A percentile compares a stretch with the other conserved stretches of the same genome.
phyloP scores from a whole-genome alignment of 768 basidiomycete genomes.

The Macrolepiota fuliginosa region DNA sequence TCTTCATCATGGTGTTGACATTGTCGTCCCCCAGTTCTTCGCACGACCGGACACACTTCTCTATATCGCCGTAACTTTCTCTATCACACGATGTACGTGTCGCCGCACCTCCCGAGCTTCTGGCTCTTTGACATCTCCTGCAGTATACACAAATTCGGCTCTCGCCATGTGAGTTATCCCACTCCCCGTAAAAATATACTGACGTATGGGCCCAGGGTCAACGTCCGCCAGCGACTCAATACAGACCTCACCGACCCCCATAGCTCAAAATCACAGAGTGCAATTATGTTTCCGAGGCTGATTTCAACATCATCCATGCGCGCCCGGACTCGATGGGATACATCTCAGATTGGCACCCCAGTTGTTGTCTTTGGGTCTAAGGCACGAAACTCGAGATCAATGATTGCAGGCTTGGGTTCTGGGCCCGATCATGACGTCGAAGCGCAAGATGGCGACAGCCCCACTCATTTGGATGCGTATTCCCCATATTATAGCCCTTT shows the following conservation, averaged over 20 bases:
- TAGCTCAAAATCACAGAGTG: background rate
- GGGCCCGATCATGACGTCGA: background rate
- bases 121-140: background rate
- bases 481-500: too few species aligned
- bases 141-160: constrained; percentile 20
- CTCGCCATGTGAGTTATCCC: constrained; percentile 17
- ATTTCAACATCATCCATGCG: background rate
- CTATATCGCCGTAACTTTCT: constrained; percentile 30
- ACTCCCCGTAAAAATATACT: too few species aligned
- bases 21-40: constrained; percentile 22
- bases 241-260: background rate
- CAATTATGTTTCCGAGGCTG: background rate
- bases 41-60: constrained; percentile 26
- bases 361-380: too few species aligned
- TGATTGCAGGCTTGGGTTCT: background rate
- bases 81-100: constrained; percentile 27
- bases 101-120: background rate
- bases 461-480: background rate
- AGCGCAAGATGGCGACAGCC: too few species aligned
- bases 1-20: too few species aligned
- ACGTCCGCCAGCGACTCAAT: background rate
- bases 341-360: background rate
- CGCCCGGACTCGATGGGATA: background rate
- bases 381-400: background rate
- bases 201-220: background rate